These are phyloP conservation scores for Cordia subcordata DNA, from an alignment of 257 asterid species.

Conservation along the genomic window DNA sequence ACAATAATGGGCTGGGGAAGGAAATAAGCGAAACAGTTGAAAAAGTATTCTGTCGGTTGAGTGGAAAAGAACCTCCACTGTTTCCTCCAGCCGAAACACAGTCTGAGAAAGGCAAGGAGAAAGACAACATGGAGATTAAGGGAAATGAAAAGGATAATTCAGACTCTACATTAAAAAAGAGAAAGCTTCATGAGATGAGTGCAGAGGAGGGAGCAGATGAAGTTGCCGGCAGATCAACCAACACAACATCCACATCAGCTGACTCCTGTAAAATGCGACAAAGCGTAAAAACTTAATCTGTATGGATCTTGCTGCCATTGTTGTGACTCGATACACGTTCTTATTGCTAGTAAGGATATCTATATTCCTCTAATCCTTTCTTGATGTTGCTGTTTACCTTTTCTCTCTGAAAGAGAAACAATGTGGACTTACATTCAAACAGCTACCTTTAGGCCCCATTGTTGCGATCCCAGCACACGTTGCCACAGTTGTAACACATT, in stretches of 20 bases:
- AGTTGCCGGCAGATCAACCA: constrained; percentile 24
- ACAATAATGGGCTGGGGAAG: constrained; percentile 80
- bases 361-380: too few species aligned
- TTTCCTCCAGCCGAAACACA: constrained; percentile 37
- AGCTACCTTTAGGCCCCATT: too few species aligned
- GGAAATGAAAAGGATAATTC: constrained; percentile 27
- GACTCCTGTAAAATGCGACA: constrained; percentile 25
- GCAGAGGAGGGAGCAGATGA: constrained; percentile 40
- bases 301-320: neutral
- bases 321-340: too few species aligned
- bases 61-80: constrained; percentile 87
- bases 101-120: constrained; percentile 49
- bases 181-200: constrained; percentile 44
- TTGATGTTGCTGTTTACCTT: too few species aligned
- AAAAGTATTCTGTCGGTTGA: constrained; percentile 77
- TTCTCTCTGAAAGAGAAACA: too few species aligned
- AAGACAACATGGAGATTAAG: constrained; percentile 7
- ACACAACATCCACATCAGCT: constrained; percentile 9
- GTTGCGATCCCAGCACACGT: too few species aligned
- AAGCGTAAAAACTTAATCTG: constrained; percentile 18
- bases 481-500: too few species aligned
- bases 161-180: constrained; percentile 56
- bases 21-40: constrained; percentile 83
- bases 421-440: too few species aligned
- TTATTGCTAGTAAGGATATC: too few species aligned